phyloP scores from a whole-genome alignment of 2,329 filamentous ascomycete species.

The Paracorniculantispora psalliotae region DNA sequence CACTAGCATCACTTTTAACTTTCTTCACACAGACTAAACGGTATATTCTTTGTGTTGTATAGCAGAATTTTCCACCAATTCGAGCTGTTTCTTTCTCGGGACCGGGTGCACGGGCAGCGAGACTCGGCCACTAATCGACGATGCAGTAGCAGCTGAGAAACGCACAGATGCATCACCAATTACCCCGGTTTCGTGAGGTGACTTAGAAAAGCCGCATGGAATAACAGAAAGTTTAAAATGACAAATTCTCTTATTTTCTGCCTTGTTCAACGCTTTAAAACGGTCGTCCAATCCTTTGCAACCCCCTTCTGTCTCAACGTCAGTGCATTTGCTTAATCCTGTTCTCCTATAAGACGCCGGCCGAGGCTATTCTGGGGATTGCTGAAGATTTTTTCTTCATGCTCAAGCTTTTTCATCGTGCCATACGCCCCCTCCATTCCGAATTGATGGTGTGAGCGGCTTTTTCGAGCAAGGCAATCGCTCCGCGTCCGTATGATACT shows the following conservation, averaged over 20 bases:
- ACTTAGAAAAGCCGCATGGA: background rate
- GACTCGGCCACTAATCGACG: background rate
- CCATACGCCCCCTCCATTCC: background rate
- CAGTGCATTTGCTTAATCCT: background rate
- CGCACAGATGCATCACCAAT: background rate
- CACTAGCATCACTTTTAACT: slow-evolving; percentile 11
- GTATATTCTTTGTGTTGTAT: background rate
- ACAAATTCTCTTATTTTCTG: background rate
- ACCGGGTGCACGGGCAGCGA: background rate
- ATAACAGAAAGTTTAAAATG: background rate
- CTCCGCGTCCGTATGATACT: background rate
- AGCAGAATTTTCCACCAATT: background rate
- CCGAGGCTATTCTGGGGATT: background rate
- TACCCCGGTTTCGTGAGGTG: background rate
- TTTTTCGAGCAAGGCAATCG: background rate
- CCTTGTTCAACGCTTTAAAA: too few species aligned
- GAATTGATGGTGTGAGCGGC: too few species aligned
- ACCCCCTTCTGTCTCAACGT: background rate
- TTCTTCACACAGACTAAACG: background rate
- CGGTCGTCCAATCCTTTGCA: background rate
- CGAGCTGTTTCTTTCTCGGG: background rate
- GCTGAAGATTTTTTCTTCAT: background rate
- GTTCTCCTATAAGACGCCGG: background rate
- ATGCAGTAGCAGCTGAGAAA: background rate
- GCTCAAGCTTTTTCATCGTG: background rate